phyloP scores from a whole-genome alignment of 176 grass and related monocot genomes.

The Musa itinerans region DNA sequence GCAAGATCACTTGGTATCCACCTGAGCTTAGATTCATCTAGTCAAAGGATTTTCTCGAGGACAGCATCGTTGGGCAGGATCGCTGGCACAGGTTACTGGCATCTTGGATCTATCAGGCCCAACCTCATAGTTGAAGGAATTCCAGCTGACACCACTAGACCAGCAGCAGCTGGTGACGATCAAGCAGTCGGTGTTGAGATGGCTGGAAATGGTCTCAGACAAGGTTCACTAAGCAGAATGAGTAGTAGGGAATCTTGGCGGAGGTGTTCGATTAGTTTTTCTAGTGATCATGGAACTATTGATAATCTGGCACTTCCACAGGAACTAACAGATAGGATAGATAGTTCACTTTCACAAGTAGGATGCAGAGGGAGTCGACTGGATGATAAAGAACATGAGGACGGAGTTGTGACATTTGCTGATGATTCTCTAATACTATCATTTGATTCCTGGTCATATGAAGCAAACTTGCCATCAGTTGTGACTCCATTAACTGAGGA shows the following conservation, averaged over 20 bases:
- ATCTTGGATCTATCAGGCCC: background rate
- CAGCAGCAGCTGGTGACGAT: background rate
- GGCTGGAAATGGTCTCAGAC: constrained; percentile 1
- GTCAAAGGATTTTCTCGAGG: constrained; percentile 1
- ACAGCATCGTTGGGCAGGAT: background rate
- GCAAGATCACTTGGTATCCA: background rate
- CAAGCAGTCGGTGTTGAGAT: background rate
- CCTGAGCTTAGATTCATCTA: constrained; percentile 12
- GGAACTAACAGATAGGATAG: constrained; percentile 13
- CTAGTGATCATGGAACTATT: constrained; percentile 31
- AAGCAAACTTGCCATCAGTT: background rate
- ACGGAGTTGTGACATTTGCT: constrained; percentile 22
- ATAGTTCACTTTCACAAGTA: constrained; percentile 30
- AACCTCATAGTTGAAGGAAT: constrained; percentile 5
- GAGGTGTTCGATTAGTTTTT: constrained; percentile 50
- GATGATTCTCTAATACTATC: constrained; percentile 32
- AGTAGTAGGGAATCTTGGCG: constrained; percentile 25
- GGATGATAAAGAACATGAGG: constrained; percentile 10
- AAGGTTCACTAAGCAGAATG: constrained; percentile 31
- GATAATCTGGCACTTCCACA: constrained; percentile 2
- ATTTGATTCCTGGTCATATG: constrained; percentile 8
- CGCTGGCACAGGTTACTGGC: background rate
- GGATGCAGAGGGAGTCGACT: constrained; percentile 12
- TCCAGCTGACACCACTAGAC: background rate
- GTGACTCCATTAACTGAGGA: constrained; percentile 17